phyloP scores from a whole-genome alignment of 352 stramenopile species.

The Phytophthora sp. region DNA sequence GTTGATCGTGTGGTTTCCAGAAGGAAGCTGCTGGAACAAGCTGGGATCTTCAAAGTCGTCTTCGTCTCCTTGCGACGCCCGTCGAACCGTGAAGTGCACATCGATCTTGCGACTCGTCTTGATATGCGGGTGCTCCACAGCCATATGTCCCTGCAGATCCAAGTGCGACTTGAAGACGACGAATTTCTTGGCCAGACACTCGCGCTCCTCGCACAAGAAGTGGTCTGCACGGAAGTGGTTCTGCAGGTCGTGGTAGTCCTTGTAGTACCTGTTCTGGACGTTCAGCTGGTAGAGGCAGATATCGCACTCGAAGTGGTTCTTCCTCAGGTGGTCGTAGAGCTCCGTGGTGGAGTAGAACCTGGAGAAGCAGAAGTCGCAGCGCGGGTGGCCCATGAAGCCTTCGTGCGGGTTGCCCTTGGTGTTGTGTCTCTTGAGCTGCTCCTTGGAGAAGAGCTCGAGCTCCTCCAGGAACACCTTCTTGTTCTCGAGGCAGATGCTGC shows the following conservation, averaged over 20 bases:
- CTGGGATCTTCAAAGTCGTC: conserved; percentile 62
- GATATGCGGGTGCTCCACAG: conserved; percentile 83
- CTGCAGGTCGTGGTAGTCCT: conserved; percentile 91
- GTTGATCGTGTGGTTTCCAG: conserved; percentile 65
- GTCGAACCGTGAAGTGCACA: conserved; percentile 83
- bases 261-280: conserved; percentile 92
- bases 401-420: conserved; percentile 69
- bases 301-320: conserved; percentile 94
- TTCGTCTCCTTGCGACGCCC: conserved; percentile 51
- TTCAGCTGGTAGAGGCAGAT: conserved; percentile 81
- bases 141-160: conserved; percentile 86
- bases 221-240: conserved; percentile 91
- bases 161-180: conserved; percentile 90
- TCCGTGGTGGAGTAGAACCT: conserved; percentile 88
- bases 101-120: conserved; percentile 88
- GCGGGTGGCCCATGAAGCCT: conserved; percentile 85
- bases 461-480: conserved; percentile 91
- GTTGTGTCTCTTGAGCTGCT: conserved; percentile 82
- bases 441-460: conserved; percentile 73
- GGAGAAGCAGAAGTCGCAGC: conserved; percentile 90
- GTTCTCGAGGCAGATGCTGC: conserved; percentile 85
- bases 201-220: conserved; percentile 86
- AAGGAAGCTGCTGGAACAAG: conserved; percentile 41
- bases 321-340: conserved; percentile 90
- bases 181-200: conserved; percentile 88